Conservation (phyloP, 805 yeast genomes). For the Yamadazyma scolyti region DNA sequence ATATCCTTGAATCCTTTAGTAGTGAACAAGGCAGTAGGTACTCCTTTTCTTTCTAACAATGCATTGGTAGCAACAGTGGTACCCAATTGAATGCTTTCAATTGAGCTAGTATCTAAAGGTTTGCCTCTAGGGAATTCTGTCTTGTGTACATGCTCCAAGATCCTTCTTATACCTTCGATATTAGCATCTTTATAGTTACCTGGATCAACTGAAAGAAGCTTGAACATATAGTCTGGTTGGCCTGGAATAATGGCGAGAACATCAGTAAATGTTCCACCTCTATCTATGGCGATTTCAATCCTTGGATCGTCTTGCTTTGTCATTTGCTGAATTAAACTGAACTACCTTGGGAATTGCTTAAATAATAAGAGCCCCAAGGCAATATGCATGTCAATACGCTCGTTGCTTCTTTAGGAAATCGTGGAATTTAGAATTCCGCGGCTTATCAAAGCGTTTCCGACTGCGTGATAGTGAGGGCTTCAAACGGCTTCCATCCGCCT, state of each 20-base stretch:
- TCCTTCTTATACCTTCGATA: conserved; percentile 18
- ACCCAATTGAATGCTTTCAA: conserved; percentile 20
- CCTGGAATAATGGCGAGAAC: conserved; percentile 39
- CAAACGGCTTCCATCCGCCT: no score
- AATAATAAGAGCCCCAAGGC: no score
- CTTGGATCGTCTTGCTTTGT: not conserved
- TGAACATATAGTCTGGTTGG: conserved; percentile 57
- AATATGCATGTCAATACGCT: no score
- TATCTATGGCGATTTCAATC: conserved; percentile 17
- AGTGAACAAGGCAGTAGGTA: conserved; percentile 14
- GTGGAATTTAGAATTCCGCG: no score
- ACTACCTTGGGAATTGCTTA: not conserved
- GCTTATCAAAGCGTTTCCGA: no score
- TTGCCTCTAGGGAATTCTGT: conserved; percentile 21
- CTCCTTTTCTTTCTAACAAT: conserved; percentile 19
- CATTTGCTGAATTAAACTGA: no score
- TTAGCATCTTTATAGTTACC: conserved; percentile 16
- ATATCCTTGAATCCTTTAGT: conserved; percentile 19
- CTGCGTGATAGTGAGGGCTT: no score
- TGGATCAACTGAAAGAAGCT: conserved; percentile 17
- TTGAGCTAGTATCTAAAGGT: conserved; percentile 13
- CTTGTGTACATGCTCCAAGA: conserved; percentile 11
- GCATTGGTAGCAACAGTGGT: conserved; percentile 28
- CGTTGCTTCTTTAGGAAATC: no score
- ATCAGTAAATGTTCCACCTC: conserved; percentile 25